Conservation (phyloP, 345 rosid species). For the Pugionium cornutum region DNA sequence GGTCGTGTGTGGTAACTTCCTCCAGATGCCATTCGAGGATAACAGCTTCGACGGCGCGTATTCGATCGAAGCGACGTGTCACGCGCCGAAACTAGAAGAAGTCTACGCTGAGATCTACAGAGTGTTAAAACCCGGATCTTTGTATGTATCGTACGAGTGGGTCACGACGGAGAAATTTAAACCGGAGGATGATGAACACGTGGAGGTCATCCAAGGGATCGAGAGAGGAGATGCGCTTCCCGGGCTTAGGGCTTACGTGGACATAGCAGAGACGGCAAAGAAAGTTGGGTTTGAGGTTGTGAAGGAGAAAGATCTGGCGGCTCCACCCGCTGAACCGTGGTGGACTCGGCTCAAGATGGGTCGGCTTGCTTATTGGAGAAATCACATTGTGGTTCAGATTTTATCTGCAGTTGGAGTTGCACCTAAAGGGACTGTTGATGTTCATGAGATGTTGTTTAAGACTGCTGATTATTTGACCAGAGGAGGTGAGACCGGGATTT, state of each 20-base stretch:
- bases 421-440: conserved; percentile 94
- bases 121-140: conserved; percentile 81
- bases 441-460: conserved; percentile 88
- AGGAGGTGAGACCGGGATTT: conserved; percentile 90
- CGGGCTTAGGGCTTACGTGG: conserved; percentile 65
- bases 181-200: conserved; percentile 55
- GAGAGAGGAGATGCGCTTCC: conserved; percentile 95
- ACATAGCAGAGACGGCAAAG: conserved; percentile 67
- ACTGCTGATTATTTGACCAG: conserved; percentile 79
- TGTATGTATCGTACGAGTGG: conserved; percentile 90
- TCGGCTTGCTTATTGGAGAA: conserved; percentile 90
- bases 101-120: conserved; percentile 86
- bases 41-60: conserved; percentile 91
- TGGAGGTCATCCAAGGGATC: conserved; percentile 83
- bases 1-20: conserved; percentile 89
- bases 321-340: conserved; percentile 84
- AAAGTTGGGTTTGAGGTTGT: conserved; percentile 84
- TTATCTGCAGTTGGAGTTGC: conserved; percentile 77
- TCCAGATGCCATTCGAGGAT: conserved; percentile 83
- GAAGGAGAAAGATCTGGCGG: conserved; percentile 84
- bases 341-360: conserved; percentile 94
- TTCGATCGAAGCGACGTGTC: conserved; percentile 96
- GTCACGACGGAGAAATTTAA: conserved; percentile 77
- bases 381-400: conserved; percentile 71
- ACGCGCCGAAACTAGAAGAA: conserved; percentile 91